A percentile compares a stretch with the other conserved stretches of the same genome.
These are phyloP conservation scores for Talaromyces stipitatus DNA, from an alignment of 495 filamentous ascomycete genomes.

Conservation along the genomic window DNA sequence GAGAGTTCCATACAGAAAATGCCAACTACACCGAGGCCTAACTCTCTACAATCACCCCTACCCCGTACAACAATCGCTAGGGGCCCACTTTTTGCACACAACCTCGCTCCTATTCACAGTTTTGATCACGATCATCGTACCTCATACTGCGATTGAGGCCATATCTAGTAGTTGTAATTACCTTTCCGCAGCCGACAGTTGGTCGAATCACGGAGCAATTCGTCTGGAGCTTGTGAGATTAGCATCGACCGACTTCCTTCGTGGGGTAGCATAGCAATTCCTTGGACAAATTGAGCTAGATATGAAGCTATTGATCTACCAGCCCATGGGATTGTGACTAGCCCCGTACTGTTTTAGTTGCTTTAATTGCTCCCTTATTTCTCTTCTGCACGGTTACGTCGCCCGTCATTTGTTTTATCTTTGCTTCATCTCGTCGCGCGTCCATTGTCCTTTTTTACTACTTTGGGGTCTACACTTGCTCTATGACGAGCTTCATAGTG, in stretches of 20 bases:
- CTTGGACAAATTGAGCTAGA: constrained; percentile 1
- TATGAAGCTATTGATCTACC: constrained; percentile 1
- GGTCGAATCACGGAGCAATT: no score
- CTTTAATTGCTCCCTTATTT: constrained; percentile 1
- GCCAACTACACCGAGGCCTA: neutral
- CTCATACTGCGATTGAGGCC: neutral
- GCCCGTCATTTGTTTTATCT: neutral
- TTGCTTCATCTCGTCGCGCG: neutral
- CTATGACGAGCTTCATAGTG: neutral
- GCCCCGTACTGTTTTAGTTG: neutral
- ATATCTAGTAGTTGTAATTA: neutral
- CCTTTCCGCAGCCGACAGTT: no score
- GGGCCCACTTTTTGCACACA: neutral
- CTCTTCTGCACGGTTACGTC: neutral
- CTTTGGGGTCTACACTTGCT: neutral
- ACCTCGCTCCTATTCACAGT: neutral
- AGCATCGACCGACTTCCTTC: neutral
- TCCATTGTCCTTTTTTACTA: neutral
- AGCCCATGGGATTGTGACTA: neutral
- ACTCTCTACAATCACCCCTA: neutral
- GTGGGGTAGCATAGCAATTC: constrained; percentile 1
- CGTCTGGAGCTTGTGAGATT: neutral
- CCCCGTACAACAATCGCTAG: neutral
- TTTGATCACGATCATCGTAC: neutral
- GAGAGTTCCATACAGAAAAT: neutral